Base-by-base conservation (phyloP, 352 stramenopile genomes). In the Globisporangium viniferum region DNA sequence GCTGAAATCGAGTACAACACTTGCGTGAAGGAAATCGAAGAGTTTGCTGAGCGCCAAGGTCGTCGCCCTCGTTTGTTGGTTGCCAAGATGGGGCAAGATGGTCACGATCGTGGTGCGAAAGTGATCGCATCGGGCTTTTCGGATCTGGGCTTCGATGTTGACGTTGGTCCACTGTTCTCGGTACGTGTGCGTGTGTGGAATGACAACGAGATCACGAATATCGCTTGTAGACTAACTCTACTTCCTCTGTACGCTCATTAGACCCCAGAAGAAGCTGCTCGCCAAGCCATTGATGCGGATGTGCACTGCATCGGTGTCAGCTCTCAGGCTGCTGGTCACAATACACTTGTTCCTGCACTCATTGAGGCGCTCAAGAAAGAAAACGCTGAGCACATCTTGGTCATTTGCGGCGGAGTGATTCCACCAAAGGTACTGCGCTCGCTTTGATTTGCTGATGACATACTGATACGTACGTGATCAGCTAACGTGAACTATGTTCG, bases 131-230 rank as follows among this genome's bases (percentile, higher is more conserved):
- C 82, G 64, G 96, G 97, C 22, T 98, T 98, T 71, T 96, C 91
- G 22, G 97, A 99, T 76, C 79, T 99, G 67, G 97, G 97, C 24
- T 99, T 98, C 73, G 97, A 99, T 82, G 97, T 99, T 22, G 97
- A 99, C 71, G 92, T 99, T 56, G 96, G 96, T 14, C 94, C 96
- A 54, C 76, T 99, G 24, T 99, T 99, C 74, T 94, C 95, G 75
- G 77, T 87, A 76, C 51, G 75, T 74, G 53, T 9, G 22, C 48
- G 10, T 8, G n/a, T 20, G 2, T 18, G 29, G 18, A 27, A 59
- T 59, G 29, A 41, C 5, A 59, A 27, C 5, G 18, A 59, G 1
- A 15, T 35, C 54, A 59, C 29, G 54, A 18, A 24, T 59, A 27
- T 2, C 36, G 22, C 18, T 57, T 67, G 29, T 66, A 5, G 27